Conservation (phyloP, 1,139 yeast species). For the Scheffersomyces cryptocercus region DNA sequence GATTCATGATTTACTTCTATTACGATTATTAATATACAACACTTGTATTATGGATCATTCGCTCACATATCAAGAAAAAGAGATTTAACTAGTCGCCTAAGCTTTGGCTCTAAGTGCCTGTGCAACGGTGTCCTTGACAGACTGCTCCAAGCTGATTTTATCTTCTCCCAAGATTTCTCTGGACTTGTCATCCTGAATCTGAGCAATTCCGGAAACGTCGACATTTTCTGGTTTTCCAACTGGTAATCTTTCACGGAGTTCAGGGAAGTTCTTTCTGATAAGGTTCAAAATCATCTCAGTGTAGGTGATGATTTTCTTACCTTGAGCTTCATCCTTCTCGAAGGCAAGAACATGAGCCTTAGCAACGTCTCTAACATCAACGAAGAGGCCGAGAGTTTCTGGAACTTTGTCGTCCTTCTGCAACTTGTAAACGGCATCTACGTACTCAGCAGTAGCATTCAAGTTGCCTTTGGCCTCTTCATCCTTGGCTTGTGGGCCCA, state of each 20-base stretch:
- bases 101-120: conserved; percentile 30
- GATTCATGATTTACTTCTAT: too few species aligned
- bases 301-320: conserved; percentile 29
- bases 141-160: conserved; percentile 35
- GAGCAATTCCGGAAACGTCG: conserved; percentile 4
- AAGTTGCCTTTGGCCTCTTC: conserved; percentile 22
- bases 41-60: too few species aligned
- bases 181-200: conserved; percentile 25
- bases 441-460: conserved; percentile 36
- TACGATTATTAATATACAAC: too few species aligned
- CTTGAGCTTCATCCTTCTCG: conserved; percentile 24
- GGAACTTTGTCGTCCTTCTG: conserved; percentile 12
- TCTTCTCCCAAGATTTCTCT: conserved; percentile 34
- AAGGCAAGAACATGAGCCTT: conserved; percentile 49
- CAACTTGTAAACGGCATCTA: conserved; percentile 23
- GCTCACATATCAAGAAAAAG: too few species aligned
- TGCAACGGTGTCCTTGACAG: conserved; percentile 42
- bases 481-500: conserved; percentile 21
- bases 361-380: conserved; percentile 59
- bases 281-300: conserved; percentile 34
- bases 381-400: conserved; percentile 18
- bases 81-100: neutral
- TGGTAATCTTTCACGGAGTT: conserved; percentile 39
- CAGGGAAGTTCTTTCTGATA: conserved; percentile 34
- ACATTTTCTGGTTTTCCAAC: conserved; percentile 44